phyloP scores from a whole-genome alignment of 495 filamentous ascomycete species.

The Sabuloglossum arenarium region DNA sequence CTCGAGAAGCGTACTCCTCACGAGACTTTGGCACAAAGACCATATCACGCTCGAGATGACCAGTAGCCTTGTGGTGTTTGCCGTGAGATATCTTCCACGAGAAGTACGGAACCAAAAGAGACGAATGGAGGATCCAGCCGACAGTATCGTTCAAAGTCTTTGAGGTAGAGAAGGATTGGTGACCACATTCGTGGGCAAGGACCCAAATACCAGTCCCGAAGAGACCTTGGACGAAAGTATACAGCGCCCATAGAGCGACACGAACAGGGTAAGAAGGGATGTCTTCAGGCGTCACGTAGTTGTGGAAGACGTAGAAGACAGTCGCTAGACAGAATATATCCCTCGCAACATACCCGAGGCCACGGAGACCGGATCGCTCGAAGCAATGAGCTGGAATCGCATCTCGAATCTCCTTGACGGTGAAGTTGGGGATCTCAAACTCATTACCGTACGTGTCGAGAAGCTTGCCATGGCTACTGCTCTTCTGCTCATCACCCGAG shows the following conservation, averaged over 20 bases:
- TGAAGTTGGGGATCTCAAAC: constrained; percentile 49
- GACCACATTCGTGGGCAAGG: constrained; percentile 52
- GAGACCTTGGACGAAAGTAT: constrained; percentile 44
- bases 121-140: constrained; percentile 44
- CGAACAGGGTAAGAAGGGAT: constrained; percentile 29
- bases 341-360: constrained; percentile 41
- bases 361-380: constrained; percentile 36
- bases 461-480: constrained; percentile 11
- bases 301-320: constrained; percentile 42
- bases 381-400: constrained; percentile 36
- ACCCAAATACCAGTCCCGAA: constrained; percentile 51
- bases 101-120: constrained; percentile 49
- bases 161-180: constrained; percentile 40
- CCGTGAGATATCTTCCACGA: constrained; percentile 59
- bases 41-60: constrained; percentile 36
- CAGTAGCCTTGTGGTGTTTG: constrained; percentile 47
- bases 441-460: constrained; percentile 46
- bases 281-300: constrained; percentile 41
- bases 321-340: constrained; percentile 32
- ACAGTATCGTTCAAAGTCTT: constrained; percentile 41
- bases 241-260: constrained; percentile 32
- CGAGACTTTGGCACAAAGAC: constrained; percentile 34
- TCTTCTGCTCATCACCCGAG: constrained; percentile 21
- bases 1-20: constrained; percentile 9
- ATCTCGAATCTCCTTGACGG: constrained; percentile 46